phyloP scores from a whole-genome alignment of 2,329 filamentous ascomycete species.

The Periconia digitata region DNA sequence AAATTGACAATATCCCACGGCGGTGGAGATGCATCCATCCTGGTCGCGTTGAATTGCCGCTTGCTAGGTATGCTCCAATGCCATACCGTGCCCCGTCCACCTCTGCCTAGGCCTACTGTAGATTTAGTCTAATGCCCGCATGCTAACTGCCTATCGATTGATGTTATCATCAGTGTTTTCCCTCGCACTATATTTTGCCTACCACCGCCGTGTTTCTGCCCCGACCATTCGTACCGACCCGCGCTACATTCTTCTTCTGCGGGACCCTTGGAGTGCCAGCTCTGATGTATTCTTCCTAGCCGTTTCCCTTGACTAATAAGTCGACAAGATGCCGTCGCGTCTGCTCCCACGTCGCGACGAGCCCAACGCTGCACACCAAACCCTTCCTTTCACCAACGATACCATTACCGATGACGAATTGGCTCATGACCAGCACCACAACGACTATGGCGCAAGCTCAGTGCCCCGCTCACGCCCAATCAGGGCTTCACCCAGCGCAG shows the following conservation, averaged over 20 bases:
- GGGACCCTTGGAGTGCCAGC: neutral
- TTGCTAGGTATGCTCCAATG: neutral
- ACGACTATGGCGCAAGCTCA: conserved; percentile 25
- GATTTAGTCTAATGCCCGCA: neutral
- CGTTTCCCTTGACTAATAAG: neutral
- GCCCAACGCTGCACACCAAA: conserved; percentile 20
- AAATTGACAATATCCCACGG: too few species aligned
- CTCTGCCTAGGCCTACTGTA: neutral
- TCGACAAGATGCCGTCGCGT: conserved; percentile 24
- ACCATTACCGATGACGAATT: conserved; percentile 32
- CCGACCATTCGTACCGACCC: neutral
- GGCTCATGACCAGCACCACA: conserved; percentile 18
- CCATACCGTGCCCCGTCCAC: neutral
- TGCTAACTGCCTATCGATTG: neutral
- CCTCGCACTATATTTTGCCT: conserved; percentile 1
- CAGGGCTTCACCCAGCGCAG: conserved; percentile 25
- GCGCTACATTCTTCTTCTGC: neutral
- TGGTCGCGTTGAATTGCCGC: neutral
- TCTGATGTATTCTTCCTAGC: neutral
- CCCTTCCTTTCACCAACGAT: conserved; percentile 37
- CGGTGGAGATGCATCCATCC: neutral
- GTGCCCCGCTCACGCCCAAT: conserved; percentile 30
- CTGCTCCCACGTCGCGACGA: conserved; percentile 19
- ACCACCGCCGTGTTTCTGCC: neutral
- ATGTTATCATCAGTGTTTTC: neutral